Base-by-base conservation (phyloP, 305 asterid species). In the Rubia tinctorum region DNA sequence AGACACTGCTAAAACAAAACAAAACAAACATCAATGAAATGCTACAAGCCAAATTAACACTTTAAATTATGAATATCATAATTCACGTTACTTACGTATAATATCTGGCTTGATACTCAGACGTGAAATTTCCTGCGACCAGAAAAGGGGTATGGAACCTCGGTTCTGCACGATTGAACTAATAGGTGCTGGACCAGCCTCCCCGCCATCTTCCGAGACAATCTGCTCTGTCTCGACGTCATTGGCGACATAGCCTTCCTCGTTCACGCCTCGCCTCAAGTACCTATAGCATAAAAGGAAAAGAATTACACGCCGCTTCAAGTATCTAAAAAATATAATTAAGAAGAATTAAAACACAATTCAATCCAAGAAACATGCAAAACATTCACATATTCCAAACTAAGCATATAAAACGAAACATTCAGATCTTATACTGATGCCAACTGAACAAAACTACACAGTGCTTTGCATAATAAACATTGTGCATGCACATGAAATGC, bases 151-250 rank as follows among this genome's bases (percentile, higher is more conserved):
- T 82, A 95, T 90, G 27, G 99, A 95, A 44, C 99, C 99, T 76
- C 99, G 87, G 74, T 84, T 86, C 80, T 95, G 98, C 80, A 95
- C 97, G 68, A 89, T 84, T 47, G 97, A 93, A 40, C 95, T 89
- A 74, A 95, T 84, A 71, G 87, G 94, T 45, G 80, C 40, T 2
- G 88, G 83, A 64, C 70, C 73, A 76, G 95, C 91, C 74, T 82
- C 88, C 5, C 72, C 79, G 73, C 83, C 84, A 81, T 88, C 87
- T 84, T 92, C 96, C 65, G 81, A 80, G 80, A 95, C 90, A 80
- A 95, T 92, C 79, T 95, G 98, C 77, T 95, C 99, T 5, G 98
- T 92, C 85, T 95, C 99, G 51, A 95, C 99, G 51, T 95, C 99
- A 83, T 92, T 92, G 56, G 99, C 99, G 66, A 92, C 99, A 49